These are phyloP conservation scores for Yamadazyma laniorum DNA, from an alignment of 805 yeast species.

Conservation along the genomic window DNA sequence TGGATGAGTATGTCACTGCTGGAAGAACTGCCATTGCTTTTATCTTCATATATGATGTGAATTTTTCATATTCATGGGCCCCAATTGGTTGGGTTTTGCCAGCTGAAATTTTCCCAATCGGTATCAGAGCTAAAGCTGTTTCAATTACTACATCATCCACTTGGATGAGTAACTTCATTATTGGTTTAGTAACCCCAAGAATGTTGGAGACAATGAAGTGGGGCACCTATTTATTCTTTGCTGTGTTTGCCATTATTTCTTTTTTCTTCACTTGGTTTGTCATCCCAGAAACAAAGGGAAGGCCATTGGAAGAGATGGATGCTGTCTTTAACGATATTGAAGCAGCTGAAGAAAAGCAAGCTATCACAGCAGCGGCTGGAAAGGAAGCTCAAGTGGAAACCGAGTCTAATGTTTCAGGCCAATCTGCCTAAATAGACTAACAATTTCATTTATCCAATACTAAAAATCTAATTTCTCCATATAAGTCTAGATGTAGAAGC, in stretches of 20 bases:
- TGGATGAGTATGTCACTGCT: slow-evolving; percentile 16
- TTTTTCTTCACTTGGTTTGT: slow-evolving; percentile 36
- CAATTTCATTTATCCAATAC: too few species aligned
- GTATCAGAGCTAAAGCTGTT: slow-evolving; percentile 37
- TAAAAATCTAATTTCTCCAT: too few species aligned
- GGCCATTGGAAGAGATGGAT: slow-evolving; percentile 74
- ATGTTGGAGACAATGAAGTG: slow-evolving; percentile 26
- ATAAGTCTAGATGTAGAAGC: too few species aligned
- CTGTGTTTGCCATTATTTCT: slow-evolving; percentile 17
- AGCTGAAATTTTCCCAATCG: slow-evolving; percentile 39
- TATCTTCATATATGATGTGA: slow-evolving; percentile 30
- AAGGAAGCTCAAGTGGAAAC: neutral
- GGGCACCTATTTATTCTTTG: slow-evolving; percentile 25
- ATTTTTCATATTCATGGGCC: slow-evolving; percentile 29
- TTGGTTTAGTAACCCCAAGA: slow-evolving; percentile 38
- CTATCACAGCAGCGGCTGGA: slow-evolving; percentile 7
- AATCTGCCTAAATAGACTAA: too few species aligned
- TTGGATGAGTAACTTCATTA: slow-evolving; percentile 38
- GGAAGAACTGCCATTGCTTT: slow-evolving; percentile 38
- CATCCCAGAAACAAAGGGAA: slow-evolving; percentile 76
- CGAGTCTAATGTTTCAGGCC: too few species aligned
- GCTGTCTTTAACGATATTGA: slow-evolving; percentile 16
- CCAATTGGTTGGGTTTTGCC: slow-evolving; percentile 42
- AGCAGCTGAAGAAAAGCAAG: slow-evolving; percentile 10
- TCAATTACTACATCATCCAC: slow-evolving; percentile 39